Percentiles rank a stretch among this genome's conserved stretches.
Conservation (phyloP, 129 eudicot genomes). For the Helianthus tuberosus region DNA sequence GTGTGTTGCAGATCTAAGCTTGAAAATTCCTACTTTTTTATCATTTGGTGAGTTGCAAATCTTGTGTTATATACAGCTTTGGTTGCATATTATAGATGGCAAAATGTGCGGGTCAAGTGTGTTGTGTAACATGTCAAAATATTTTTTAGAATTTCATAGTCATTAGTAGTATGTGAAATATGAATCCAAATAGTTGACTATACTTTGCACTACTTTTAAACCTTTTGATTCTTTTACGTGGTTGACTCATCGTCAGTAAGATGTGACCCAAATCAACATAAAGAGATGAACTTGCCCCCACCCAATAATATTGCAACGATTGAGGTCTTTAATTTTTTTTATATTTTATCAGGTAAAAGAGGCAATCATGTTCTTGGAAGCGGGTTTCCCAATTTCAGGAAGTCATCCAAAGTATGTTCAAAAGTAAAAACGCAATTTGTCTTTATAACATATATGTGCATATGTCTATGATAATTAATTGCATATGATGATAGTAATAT, state of each 20-base stretch:
- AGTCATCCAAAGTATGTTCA: slow-evolving; percentile 62
- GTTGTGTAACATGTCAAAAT: not conserved
- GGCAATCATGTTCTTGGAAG: slow-evolving; percentile 66
- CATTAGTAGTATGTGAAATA: no score
- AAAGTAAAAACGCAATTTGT: slow-evolving; percentile 13
- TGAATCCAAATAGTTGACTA: no score
- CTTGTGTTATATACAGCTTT: slow-evolving; percentile 10
- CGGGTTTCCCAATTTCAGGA: slow-evolving; percentile 46
- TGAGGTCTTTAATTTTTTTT: not conserved
- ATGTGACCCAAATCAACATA: no score
- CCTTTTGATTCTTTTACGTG: no score
- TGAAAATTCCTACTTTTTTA: slow-evolving; percentile 42
- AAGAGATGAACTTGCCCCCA: no score
- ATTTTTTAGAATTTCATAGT: not conserved
- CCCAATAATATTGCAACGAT: not conserved
- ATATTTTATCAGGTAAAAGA: slow-evolving; percentile 74
- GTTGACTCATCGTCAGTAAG: no score
- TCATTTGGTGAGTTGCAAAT: slow-evolving; percentile 55
- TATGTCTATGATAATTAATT: not conserved
- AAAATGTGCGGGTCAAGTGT: not conserved
- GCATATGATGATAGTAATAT: not conserved
- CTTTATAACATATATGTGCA: slow-evolving; percentile 3
- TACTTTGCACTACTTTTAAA: no score
- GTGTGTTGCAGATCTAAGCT: slow-evolving; percentile 36
- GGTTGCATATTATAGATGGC: no score